Evolutionary conservation across 1,284 basidiomycete genomes (phyloP).

Genomic region (Malassezia japonica): DNA sequence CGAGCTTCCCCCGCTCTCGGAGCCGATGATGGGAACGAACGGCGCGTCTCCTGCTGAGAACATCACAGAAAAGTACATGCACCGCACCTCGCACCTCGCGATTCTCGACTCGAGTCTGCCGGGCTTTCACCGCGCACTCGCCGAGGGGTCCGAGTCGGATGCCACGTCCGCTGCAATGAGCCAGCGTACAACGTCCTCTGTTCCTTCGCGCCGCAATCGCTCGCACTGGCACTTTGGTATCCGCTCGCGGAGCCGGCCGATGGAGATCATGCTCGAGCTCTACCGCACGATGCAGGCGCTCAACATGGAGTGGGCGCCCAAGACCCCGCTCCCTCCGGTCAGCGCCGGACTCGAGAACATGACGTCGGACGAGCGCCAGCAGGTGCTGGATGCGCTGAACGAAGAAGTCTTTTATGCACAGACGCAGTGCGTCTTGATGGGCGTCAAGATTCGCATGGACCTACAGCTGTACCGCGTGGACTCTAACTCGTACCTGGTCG

Average conservation of each 20-base stretch:
- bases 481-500: constrained; percentile 88
- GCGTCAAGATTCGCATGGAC: constrained; percentile 64
- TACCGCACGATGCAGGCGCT: constrained; percentile 81
- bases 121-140: constrained; percentile 5
- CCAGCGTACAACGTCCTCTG: constrained; percentile 9
- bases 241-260: constrained; percentile 81
- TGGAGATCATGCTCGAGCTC: constrained; percentile 99
- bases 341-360: constrained; percentile 41
- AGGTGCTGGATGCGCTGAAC: constrained; percentile 51
- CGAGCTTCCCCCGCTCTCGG: constrained; percentile 6
- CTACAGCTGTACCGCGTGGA: constrained; percentile 93
- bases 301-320: constrained; percentile 82
- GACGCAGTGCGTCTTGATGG: constrained; percentile 59
- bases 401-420: constrained; percentile 81
- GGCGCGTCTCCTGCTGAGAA: neutral
- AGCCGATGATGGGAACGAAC: neutral
- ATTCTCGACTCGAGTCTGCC: constrained; percentile 34
- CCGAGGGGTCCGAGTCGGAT: too few species aligned
- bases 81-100: constrained; percentile 19
- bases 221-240: constrained; percentile 95
- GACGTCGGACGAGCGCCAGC: constrained; percentile 20
- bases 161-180: too few species aligned
- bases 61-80: constrained; percentile 10
- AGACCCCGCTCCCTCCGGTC: constrained; percentile 33
- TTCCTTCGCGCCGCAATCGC: constrained; percentile 12